Evolutionary conservation across 305 asterid genomes (phyloP).

Genomic region (Coffea humblotiana): DNA sequence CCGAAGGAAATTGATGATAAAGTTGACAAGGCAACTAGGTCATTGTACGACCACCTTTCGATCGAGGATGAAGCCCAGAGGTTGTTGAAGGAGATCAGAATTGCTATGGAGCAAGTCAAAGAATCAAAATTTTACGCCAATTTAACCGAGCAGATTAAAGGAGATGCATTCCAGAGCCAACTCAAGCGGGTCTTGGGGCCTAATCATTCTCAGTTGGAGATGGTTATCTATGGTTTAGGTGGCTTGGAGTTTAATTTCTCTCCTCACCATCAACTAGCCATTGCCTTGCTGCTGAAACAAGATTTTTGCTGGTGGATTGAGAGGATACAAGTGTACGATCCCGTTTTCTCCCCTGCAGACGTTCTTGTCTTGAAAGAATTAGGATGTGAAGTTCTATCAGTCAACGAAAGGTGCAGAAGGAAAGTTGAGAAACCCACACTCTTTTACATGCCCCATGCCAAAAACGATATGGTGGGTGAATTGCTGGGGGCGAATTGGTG

Average conservation of each 20-base stretch:
- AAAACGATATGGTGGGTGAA: background rate
- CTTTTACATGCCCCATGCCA: slow-evolving; percentile 16
- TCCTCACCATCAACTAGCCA: background rate
- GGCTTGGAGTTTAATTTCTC: background rate
- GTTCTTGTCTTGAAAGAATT: slow-evolving; percentile 13
- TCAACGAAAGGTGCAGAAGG: slow-evolving; percentile 17
- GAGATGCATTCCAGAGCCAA: background rate
- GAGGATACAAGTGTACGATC: slow-evolving; percentile 8
- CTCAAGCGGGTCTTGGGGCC: background rate
- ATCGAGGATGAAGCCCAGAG: background rate
- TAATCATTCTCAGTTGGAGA: background rate
- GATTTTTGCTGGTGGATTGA: background rate
- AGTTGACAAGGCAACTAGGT: background rate
- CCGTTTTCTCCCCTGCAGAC: slow-evolving; percentile 2
- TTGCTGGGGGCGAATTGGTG: slow-evolving; percentile 15
- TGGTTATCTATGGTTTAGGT: background rate
- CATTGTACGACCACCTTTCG: background rate
- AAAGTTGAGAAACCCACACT: slow-evolving; percentile 12
- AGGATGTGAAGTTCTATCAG: slow-evolving; percentile 9
- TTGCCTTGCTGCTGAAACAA: background rate
- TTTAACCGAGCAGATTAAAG: background rate
- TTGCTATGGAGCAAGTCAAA: background rate
- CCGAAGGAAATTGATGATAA: no score
- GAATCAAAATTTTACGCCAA: background rate
- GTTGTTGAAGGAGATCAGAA: background rate